phyloP scores from a whole-genome alignment of 306 rosid genomes.

The Vicia faba region DNA sequence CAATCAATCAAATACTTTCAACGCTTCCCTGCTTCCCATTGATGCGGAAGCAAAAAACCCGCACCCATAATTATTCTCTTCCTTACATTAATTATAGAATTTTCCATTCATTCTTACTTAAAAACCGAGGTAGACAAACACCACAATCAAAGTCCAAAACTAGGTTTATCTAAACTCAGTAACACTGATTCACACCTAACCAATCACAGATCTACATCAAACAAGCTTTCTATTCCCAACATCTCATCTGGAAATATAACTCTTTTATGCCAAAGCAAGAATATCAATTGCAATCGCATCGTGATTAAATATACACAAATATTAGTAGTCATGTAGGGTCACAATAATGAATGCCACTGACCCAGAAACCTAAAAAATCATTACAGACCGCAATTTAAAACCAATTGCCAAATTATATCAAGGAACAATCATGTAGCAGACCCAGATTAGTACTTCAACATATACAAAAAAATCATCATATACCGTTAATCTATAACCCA shows the following conservation, averaged over 20 bases:
- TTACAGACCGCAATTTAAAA: not conserved
- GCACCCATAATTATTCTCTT: not conserved
- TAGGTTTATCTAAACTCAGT: not conserved
- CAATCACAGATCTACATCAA: not conserved
- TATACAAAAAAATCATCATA: conserved; percentile 1
- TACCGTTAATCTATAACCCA: conserved; percentile 2
- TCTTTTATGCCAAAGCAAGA: not conserved
- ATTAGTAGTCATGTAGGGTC: not conserved
- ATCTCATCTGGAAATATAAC: not conserved
- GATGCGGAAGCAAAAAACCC: not conserved
- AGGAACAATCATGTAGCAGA: not conserved
- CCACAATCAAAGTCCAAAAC: not conserved
- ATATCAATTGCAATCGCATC: not conserved
- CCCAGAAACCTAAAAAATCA: not conserved
- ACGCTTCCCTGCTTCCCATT: not conserved
- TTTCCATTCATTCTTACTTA: no score
- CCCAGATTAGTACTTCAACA: conserved; percentile 3
- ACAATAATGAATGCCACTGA: not conserved
- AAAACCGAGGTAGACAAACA: not conserved
- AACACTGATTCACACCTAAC: conserved; percentile 19
- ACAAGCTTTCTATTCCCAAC: conserved; percentile 11
- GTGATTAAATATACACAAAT: not conserved
- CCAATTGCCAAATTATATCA: not conserved
- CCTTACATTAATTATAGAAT: not conserved
- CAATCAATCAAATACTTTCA: not conserved